Percentiles rank a stretch among this genome's conserved stretches.
Evolutionary conservation across 164 flowering plant genomes (phyloP).

Genomic region (Tinospora cordifolia): DNA sequence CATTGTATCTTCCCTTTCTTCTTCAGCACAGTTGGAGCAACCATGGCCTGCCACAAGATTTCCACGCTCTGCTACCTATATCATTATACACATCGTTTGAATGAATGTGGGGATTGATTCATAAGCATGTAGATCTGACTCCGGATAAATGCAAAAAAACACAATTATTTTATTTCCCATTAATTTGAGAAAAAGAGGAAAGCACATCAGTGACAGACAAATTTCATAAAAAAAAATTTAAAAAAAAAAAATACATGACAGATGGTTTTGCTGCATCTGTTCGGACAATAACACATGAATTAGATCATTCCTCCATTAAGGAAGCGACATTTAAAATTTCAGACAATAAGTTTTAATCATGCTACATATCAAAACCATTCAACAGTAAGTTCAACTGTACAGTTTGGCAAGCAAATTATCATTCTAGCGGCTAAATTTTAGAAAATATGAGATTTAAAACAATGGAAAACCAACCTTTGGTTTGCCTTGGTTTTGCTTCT

Average conservation of each 20-base stretch:
- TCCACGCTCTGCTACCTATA: slow-evolving; percentile 4
- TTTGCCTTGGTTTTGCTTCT: slow-evolving; percentile 29
- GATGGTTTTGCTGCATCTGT: not conserved
- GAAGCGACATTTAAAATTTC: not conserved
- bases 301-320: not conserved
- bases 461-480: slow-evolving; percentile 25
- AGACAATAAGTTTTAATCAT: not conserved
- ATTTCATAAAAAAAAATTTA: not conserved
- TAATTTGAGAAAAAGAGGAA: not conserved
- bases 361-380: not conserved
- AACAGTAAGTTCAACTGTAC: not conserved
- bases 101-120: not conserved
- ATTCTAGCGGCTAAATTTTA: not conserved
- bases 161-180: not conserved
- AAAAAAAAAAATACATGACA: not conserved
- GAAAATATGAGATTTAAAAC: not conserved
- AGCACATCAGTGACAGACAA: not conserved
- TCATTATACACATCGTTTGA: slow-evolving; percentile 1
- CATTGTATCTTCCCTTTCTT: not conserved
- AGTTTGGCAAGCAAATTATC: not conserved
- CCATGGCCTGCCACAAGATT: not conserved
- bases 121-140: not conserved
- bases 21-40: not conserved
- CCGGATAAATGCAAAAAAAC: not conserved
- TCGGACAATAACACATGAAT: not conserved